Evolutionary conservation across 768 basidiomycete genomes (phyloP), one percentile per base, ranked within the genome.

Genomic region (Tricholoma terreum): DNA sequence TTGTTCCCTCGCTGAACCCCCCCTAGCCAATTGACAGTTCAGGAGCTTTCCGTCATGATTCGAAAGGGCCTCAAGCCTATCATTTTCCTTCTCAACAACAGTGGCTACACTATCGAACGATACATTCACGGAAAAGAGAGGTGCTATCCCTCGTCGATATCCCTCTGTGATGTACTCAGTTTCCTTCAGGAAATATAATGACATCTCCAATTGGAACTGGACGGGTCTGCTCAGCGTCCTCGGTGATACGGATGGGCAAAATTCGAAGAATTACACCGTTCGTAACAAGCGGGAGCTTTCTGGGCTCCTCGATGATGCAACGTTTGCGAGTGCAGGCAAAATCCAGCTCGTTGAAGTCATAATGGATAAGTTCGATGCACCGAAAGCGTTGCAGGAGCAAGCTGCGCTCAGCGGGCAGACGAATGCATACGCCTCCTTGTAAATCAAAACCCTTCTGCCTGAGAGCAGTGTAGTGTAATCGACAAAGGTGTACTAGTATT

Each of bases 81-180:
- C 70, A 78, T 94, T 31, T 94, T 94, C 70, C 76, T 92, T 17
- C 70, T 92, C 50, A 92, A 92, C 70, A 92, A 92, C 68, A 77
- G 75, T 15, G 89, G 91, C 0, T 96, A 96, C 73, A 90, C 90
- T 17, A 93, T 98, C 52, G 95, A 98, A 75, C 82, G 89, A 15
- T 81, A 78, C 61, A 76, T 90, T 43, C 89, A 93, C 58, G 88
- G 88, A 17, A 79, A 76, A 71, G 65, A 79, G 21, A 75, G 83
- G 84, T 77, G 38, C 30, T n/a, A 30, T 40, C n/a, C 22, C 11
- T 17, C 2, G 15, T 33, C 42, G 22, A 1, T 34, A 15, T 5
- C 30, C 15, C 7, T 14, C 11, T 10, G 11, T 22, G 42, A 8
- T 54, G 17, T 24, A 24, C 17, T 30, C 56, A 33, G 48, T 19